Evolutionary conservation across 257 asterid genomes (phyloP).

Genomic region (Henckelia pumila): DNA sequence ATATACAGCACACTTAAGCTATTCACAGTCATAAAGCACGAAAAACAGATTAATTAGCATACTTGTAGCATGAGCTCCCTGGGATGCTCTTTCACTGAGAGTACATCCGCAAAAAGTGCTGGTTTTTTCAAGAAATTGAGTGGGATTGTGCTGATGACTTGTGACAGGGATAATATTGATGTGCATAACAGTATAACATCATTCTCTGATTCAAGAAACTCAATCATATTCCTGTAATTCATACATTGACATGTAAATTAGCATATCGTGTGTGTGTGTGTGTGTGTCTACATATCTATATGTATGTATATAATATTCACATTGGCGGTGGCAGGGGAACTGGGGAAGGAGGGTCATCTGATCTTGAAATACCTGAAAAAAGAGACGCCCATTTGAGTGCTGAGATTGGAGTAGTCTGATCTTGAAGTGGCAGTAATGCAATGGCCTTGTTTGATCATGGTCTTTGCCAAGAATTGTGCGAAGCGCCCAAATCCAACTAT

Average conservation of each 20-base stretch:
- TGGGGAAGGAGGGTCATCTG: too few species aligned
- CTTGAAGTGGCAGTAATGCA: conserved; percentile 61
- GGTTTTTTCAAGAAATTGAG: conserved; percentile 46
- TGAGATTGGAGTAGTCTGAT: conserved; percentile 64
- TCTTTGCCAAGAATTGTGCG: conserved; percentile 66
- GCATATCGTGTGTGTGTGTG: too few species aligned
- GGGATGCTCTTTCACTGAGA: conserved; percentile 81
- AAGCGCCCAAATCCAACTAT: conserved; percentile 82
- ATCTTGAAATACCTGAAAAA: conserved; percentile 52
- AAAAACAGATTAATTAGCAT: conserved; percentile 4
- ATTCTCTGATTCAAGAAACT: conserved; percentile 58
- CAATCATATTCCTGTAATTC: conserved; percentile 55
- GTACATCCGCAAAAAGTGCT: conserved; percentile 76
- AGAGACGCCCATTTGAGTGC: conserved; percentile 56
- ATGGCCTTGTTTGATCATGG: conserved; percentile 72
- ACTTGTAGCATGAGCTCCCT: conserved; percentile 68
- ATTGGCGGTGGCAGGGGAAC: not conserved
- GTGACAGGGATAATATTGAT: conserved; percentile 65
- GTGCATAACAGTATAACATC: conserved; percentile 70
- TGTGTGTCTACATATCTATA: too few species aligned
- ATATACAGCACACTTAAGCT: not conserved
- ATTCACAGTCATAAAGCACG: not conserved
- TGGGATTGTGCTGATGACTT: conserved; percentile 59
- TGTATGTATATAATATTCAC: not conserved
- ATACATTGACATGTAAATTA: not conserved